Percentiles rank a stretch among this genome's conserved stretches.
phyloP scores from a whole-genome alignment of 1,139 yeast species.

The Candida anutae region DNA sequence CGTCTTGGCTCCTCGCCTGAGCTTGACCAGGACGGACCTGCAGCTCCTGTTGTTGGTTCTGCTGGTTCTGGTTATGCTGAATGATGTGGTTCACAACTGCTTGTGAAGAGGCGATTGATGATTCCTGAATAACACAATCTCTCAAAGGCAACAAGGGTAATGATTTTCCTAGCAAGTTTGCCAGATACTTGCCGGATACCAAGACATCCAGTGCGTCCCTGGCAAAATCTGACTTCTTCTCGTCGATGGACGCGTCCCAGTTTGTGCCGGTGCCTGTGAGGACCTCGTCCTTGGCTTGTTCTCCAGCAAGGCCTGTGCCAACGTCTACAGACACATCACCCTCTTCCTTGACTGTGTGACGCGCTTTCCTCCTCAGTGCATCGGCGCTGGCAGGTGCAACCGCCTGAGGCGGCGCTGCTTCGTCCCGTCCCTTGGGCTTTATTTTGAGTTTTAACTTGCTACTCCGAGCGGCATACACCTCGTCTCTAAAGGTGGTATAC shows the following conservation, averaged over 20 bases:
- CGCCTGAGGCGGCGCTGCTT: constrained; percentile 9
- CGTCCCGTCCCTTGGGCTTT: constrained; percentile 19
- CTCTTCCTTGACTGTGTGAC: constrained; percentile 10
- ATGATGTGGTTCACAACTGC: constrained; percentile 14
- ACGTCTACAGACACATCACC: constrained; percentile 13
- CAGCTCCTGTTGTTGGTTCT: not conserved
- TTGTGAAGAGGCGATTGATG: constrained; percentile 10
- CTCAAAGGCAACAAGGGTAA: constrained; percentile 10
- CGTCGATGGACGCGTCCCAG: constrained; percentile 2
- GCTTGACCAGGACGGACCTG: constrained; percentile 6
- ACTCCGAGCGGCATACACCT: constrained; percentile 9
- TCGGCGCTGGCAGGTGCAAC: too few species aligned
- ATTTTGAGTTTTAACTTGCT: constrained; percentile 21
- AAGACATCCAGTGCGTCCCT: constrained; percentile 1
- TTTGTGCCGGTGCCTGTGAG: constrained; percentile 4
- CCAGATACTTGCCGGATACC: constrained; percentile 3
- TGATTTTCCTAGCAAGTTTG: constrained; percentile 14
- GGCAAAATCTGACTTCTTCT: constrained; percentile 1
- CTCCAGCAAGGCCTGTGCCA: constrained; percentile 4
- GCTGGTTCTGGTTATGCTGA: constrained; percentile 13
- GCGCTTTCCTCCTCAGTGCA: constrained; percentile 14
- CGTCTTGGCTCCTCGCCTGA: constrained; percentile 17
- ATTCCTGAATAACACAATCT: constrained; percentile 16
- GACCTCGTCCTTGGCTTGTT: too few species aligned
- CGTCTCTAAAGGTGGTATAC: constrained; percentile 17